Conservation (phyloP, 2,329 filamentous ascomycete genomes). For the Cytospora chrysosperma region DNA sequence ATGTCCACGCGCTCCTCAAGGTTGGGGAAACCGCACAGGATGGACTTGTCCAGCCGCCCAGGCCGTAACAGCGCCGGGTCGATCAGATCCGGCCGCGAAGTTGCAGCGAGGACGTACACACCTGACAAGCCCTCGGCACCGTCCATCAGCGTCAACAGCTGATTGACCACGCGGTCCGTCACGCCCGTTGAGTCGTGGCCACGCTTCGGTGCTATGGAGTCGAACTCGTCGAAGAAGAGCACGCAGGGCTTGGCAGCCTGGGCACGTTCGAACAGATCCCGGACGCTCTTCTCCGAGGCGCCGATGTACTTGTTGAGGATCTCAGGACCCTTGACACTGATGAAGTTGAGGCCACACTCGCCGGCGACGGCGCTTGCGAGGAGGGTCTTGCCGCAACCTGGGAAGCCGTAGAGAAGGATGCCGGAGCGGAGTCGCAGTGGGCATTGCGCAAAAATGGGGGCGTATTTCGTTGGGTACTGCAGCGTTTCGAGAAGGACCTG, state of each 20-base stretch:
- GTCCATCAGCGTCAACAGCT: constrained; percentile 98
- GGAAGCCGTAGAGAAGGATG: constrained; percentile 88
- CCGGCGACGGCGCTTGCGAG: constrained; percentile 95
- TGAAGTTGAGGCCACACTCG: constrained; percentile 97
- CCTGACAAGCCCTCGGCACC: constrained; percentile 92
- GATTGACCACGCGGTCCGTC: constrained; percentile 98
- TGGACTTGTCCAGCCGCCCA: constrained; percentile 86
- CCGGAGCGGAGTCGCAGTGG: constrained; percentile 92
- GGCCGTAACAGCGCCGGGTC: constrained; percentile 90
- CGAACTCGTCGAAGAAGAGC: constrained; percentile 98
- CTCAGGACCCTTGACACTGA: constrained; percentile 95
- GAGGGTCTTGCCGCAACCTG: constrained; percentile 94
- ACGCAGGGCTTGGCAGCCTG: constrained; percentile 89
- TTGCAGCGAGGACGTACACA: constrained; percentile 95
- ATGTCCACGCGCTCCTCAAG: constrained; percentile 85
- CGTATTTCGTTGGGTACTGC: constrained; percentile 96
- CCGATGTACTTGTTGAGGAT: constrained; percentile 99
- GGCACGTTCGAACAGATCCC: constrained; percentile 91
- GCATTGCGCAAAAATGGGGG: constrained; percentile 94
- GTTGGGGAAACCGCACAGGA: constrained; percentile 86
- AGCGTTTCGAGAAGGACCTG: constrained; percentile 92
- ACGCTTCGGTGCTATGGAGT: constrained; percentile 94
- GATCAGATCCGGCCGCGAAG: constrained; percentile 88
- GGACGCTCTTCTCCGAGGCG: constrained; percentile 92
- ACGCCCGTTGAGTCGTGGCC: constrained; percentile 97